Percentiles rank a stretch among this genome's conserved stretches.
Evolutionary conservation across 805 yeast species (phyloP).

Genomic region (Cyberlindnera nakhonratchasimensis): DNA sequence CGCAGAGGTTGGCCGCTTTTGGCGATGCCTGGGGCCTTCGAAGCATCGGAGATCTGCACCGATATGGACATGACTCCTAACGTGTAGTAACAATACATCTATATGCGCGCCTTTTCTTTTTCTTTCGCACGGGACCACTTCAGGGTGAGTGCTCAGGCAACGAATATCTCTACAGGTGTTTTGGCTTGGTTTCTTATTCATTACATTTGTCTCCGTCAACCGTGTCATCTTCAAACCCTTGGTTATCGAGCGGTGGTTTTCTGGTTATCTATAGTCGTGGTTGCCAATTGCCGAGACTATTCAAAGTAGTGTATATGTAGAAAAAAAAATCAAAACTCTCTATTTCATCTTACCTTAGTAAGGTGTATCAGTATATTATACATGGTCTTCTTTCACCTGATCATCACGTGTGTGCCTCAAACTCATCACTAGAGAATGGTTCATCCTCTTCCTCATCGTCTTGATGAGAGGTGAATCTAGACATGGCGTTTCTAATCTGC

Average conservation of each 20-base stretch:
- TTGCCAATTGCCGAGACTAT: too few species aligned
- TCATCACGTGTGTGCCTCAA: slow-evolving; percentile 43
- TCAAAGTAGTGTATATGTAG: neutral
- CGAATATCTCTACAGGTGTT: too few species aligned
- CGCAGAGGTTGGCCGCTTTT: neutral
- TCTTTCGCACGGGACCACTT: too few species aligned
- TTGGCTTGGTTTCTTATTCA: too few species aligned
- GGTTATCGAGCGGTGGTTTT: too few species aligned
- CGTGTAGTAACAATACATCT: neutral
- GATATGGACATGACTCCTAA: neutral
- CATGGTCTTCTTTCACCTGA: neutral
- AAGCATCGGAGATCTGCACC: slow-evolving; percentile 1
- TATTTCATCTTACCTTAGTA: neutral
- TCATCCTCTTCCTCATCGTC: slow-evolving; percentile 33
- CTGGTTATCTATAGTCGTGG: too few species aligned
- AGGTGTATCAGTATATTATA: neutral
- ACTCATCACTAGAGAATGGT: slow-evolving; percentile 50
- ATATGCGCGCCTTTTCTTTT: neutral
- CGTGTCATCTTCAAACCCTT: too few species aligned
- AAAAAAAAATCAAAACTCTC: too few species aligned
- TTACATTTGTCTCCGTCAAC: too few species aligned
- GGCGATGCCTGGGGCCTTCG: neutral
- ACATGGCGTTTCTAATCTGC: slow-evolving; percentile 42
- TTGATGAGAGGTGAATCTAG: slow-evolving; percentile 25
- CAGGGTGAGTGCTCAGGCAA: too few species aligned